phyloP scores from a whole-genome alignment of 768 basidiomycete species.

The Kwoniella botswanensis region DNA sequence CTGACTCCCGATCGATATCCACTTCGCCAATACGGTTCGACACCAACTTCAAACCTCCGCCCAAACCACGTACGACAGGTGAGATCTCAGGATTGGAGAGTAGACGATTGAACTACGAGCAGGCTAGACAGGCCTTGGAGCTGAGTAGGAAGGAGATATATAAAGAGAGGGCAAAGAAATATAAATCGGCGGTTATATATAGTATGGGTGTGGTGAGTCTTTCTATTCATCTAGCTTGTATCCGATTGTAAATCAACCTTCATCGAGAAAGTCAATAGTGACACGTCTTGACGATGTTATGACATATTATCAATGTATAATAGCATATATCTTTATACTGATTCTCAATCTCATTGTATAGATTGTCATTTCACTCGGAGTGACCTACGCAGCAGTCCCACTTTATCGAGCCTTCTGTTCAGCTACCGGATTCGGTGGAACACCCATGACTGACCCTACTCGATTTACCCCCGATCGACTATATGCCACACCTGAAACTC shows the following conservation, averaged over 20 bases:
- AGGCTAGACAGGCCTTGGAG: constrained; percentile 40
- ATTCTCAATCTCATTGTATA: constrained; percentile 49
- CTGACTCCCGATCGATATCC: neutral
- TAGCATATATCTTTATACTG: too few species aligned
- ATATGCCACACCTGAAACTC: constrained; percentile 60
- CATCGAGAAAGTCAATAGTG: too few species aligned
- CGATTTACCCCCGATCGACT: constrained; percentile 75
- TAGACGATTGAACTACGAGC: constrained; percentile 9
- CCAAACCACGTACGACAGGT: neutral
- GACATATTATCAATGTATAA: too few species aligned
- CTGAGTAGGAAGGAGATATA: constrained; percentile 42
- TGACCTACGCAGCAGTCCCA: constrained; percentile 96
- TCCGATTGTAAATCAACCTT: too few species aligned
- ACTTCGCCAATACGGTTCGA: neutral
- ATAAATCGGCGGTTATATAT: constrained; percentile 42
- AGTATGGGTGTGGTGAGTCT: constrained; percentile 44
- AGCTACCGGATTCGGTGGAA: constrained; percentile 94
- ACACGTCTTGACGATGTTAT: too few species aligned
- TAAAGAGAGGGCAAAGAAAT: constrained; percentile 38
- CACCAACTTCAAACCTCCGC: neutral
- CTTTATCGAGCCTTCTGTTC: constrained; percentile 98
- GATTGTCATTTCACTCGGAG: constrained; percentile 79
- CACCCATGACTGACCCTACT: constrained; percentile 77
- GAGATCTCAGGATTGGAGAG: constrained; percentile 16
- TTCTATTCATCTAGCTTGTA: neutral